phyloP scores from a whole-genome alignment of 1,284 basidiomycete genomes.

The Coniferiporia weirii region DNA sequence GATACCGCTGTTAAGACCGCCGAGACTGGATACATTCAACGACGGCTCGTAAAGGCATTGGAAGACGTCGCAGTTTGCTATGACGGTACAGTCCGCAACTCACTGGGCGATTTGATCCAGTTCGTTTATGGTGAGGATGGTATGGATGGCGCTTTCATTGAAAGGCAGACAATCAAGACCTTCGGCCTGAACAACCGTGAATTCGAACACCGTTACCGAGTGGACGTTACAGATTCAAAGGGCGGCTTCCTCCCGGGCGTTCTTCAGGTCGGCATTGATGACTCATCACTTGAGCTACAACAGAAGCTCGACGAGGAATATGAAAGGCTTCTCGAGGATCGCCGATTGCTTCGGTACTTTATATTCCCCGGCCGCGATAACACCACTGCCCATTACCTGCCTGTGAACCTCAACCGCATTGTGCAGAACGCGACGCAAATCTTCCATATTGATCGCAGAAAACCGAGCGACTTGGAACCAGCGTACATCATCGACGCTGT shows the following conservation, averaged over 20 bases:
- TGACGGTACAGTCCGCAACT: slow-evolving; percentile 97
- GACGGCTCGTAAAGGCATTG: slow-evolving; percentile 94
- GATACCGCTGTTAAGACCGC: slow-evolving; percentile 99
- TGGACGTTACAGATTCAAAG: slow-evolving; percentile 83
- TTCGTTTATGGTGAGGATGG: slow-evolving; percentile 99
- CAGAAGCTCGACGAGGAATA: slow-evolving; percentile 88
- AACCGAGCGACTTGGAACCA: slow-evolving; percentile 90
- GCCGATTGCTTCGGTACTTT: slow-evolving; percentile 71
- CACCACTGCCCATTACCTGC: slow-evolving; percentile 72
- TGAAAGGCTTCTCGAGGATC: slow-evolving; percentile 70
- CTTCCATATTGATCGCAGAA: slow-evolving; percentile 93
- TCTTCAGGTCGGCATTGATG: slow-evolving; percentile 92
- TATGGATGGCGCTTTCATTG: slow-evolving; percentile 97
- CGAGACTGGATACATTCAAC: slow-evolving; percentile 99
- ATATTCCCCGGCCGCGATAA: slow-evolving; percentile 81
- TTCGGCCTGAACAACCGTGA: slow-evolving; percentile 79
- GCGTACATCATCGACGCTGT: slow-evolving; percentile 82
- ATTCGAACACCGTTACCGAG: slow-evolving; percentile 88
- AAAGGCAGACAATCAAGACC: slow-evolving; percentile 90
- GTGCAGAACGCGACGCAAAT: slow-evolving; percentile 95
- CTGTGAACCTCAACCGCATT: slow-evolving; percentile 92
- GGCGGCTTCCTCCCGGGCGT: slow-evolving; percentile 77
- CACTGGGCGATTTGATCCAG: slow-evolving; percentile 91
- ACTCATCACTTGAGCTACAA: slow-evolving; percentile 87
- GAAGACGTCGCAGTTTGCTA: slow-evolving; percentile 98